These are phyloP conservation scores for Geotrichum carabidarum DNA, from an alignment of 1,139 yeast genomes.

Conservation along the genomic window DNA sequence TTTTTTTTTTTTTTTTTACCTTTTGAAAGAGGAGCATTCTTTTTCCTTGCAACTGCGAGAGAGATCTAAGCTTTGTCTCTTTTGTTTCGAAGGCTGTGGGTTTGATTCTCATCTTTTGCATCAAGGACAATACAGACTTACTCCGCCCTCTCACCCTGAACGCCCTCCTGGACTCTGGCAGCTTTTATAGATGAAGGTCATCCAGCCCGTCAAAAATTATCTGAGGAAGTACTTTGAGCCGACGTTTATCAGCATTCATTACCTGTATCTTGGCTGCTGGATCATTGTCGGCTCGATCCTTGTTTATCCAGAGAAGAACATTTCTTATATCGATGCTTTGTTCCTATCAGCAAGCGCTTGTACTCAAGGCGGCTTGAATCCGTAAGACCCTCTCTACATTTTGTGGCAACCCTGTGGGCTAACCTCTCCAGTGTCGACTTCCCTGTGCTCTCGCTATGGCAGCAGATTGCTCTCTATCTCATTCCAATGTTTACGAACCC, in stretches of 20 bases:
- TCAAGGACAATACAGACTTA: no score
- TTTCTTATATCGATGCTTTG: constrained; percentile 69
- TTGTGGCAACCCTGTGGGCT: neutral
- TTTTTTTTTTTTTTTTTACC: no score
- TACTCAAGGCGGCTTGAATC: constrained; percentile 87
- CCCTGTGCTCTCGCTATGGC: constrained; percentile 60
- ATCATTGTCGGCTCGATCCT: constrained; percentile 61
- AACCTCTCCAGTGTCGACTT: constrained; percentile 43
- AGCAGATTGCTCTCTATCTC: constrained; percentile 50
- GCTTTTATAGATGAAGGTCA: neutral
- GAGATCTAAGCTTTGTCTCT: no score
- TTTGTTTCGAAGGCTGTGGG: no score
- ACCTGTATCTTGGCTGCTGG: constrained; percentile 13
- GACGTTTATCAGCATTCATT: constrained; percentile 7
- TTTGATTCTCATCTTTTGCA: no score
- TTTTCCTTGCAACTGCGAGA: no score
- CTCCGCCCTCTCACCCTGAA: neutral
- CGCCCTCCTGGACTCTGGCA: neutral
- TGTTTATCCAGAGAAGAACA: constrained; percentile 65
- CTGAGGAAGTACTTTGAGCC: constrained; percentile 2
- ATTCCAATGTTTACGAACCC: constrained; percentile 72
- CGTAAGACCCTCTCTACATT: constrained; percentile 4
- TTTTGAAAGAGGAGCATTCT: no score
- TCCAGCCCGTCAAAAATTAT: neutral
- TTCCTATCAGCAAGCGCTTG: constrained; percentile 71